Evolutionary conservation across 202 grass and related monocot genomes (phyloP), one percentile per base, ranked within the genome.

Genomic region (Cymbopogon flexuosus): DNA sequence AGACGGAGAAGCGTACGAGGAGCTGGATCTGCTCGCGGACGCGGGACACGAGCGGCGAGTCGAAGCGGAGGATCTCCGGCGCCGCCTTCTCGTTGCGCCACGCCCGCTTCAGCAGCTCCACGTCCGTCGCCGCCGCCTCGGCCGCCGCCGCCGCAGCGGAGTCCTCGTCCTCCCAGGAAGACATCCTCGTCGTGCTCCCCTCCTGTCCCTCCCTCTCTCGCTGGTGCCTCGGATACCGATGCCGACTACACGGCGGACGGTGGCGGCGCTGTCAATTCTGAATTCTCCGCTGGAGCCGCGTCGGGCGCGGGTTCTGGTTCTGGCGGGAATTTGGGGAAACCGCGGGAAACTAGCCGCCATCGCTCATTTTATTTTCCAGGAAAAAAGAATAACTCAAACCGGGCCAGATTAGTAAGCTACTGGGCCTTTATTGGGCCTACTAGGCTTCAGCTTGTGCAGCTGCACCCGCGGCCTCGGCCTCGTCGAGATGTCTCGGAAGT

Each of bases 61-160:
- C 83, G 74, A 97, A 97, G 71, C 34, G 63, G 65, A 97, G 91
- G 72, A 97, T 78, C 79, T 97, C 94, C 65, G 91, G 94, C 29
- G 91, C 68, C 8, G 91, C 91, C 85, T 97, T 97, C 91, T 97
- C 94, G 76, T 93, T 93, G 59, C 87, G 84, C 94, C 91, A 97
- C 30, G 89, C 89, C n/a, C 84, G 77, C 85, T 91, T 93, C 2
- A 97, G 72, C 14, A 93, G 80, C 40, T 93, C 94, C 0, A 93
- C 94, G 83, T 97, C 94, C 9, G 91, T 90, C 10, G 73, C 82
- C 54, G 62, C 91, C 29, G 39, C 84, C 40, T 24, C 37, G 33
- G 49, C 54, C 36, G 75, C 66, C 21, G 67, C 43, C 36, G 85
- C 79, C 56, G 77, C 56, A 1, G 62, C 67, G 0, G 54, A 24